These are phyloP conservation scores for Cyphellophora attinorum DNA, from an alignment of 2,329 filamentous ascomycete species.

Conservation along the genomic window DNA sequence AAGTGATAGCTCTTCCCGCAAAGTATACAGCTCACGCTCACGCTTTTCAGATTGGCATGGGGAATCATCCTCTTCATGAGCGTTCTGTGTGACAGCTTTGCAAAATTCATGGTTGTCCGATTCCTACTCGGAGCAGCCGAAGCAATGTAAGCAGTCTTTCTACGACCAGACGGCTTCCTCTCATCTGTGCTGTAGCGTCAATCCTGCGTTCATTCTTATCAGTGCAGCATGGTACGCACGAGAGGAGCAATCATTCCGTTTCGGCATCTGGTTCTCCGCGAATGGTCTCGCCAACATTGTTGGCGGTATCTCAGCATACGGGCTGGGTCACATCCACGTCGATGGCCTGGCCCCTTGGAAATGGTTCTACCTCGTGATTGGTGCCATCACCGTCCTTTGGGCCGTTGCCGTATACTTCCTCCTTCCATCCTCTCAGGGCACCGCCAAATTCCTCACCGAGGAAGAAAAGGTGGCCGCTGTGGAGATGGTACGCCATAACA, in stretches of 20 bases:
- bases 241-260: slow-evolving; percentile 20
- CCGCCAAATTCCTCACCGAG: slow-evolving; percentile 47
- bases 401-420: slow-evolving; percentile 37
- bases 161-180: too few relatives aligned
- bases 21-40: too few relatives aligned
- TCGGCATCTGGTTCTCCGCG: slow-evolving; percentile 15
- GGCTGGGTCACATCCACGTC: slow-evolving; percentile 44
- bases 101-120: too few relatives aligned
- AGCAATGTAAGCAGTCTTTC: too few relatives aligned
- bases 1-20: too few relatives aligned
- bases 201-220: slow-evolving; percentile 44
- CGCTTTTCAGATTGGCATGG: too few relatives aligned
- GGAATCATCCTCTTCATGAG: too few relatives aligned
- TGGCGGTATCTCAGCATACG: slow-evolving; percentile 35
- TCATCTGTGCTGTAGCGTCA: too few relatives aligned
- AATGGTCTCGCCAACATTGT: slow-evolving; percentile 16
- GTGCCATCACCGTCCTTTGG: slow-evolving; percentile 42
- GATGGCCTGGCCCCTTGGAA: slow-evolving; percentile 39
- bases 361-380: slow-evolving; percentile 51
- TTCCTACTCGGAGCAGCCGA: too few relatives aligned
- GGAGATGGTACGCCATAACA: slow-evolving; percentile 25
- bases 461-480: slow-evolving; percentile 40
- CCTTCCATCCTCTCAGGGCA: slow-evolving; percentile 31
- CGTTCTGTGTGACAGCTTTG: too few relatives aligned
- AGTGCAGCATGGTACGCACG: slow-evolving; percentile 46